These are phyloP conservation scores for Geopyxis carbonaria DNA, from an alignment of 495 filamentous ascomycete genomes.

Conservation along the genomic window DNA sequence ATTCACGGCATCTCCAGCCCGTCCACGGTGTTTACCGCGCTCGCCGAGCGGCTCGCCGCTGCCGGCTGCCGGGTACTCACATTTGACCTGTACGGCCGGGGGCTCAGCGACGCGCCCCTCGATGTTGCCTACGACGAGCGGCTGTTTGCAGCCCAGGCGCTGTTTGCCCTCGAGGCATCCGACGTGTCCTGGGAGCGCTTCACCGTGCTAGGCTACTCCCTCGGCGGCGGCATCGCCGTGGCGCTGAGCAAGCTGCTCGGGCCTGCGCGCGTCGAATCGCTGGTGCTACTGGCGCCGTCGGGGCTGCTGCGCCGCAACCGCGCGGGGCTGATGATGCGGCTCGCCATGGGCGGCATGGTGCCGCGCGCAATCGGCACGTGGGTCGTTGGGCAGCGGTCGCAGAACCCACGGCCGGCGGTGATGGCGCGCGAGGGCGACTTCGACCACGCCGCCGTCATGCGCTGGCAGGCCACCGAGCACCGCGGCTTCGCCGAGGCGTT, in stretches of 20 bases:
- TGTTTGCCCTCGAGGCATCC: conserved; percentile 54
- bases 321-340: conserved; percentile 7
- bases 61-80: conserved; percentile 6
- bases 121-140: conserved; percentile 52
- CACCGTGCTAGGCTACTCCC: conserved; percentile 62
- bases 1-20: conserved; percentile 81
- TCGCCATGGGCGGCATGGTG: conserved; percentile 16
- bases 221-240: conserved; percentile 64
- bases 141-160: conserved; percentile 58
- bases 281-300: conserved; percentile 58
- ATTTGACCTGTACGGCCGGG: conserved; percentile 56
- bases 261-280: conserved; percentile 42
- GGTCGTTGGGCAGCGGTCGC: conserved; percentile 9
- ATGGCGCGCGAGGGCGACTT: conserved; percentile 25
- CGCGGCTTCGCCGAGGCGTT: conserved; percentile 39
- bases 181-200: conserved; percentile 54
- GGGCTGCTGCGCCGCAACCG: conserved; percentile 29
- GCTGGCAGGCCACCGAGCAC: conserved; percentile 41
- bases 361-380: conserved; percentile 11
- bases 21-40: conserved; percentile 37
- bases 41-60: background rate
- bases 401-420: conserved; percentile 6
- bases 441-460: conserved; percentile 14
- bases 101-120: conserved; percentile 53
- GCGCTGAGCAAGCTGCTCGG: conserved; percentile 53